Conservation (phyloP, 352 stramenopile species). For the Peronosclerospora sorghi region DNA sequence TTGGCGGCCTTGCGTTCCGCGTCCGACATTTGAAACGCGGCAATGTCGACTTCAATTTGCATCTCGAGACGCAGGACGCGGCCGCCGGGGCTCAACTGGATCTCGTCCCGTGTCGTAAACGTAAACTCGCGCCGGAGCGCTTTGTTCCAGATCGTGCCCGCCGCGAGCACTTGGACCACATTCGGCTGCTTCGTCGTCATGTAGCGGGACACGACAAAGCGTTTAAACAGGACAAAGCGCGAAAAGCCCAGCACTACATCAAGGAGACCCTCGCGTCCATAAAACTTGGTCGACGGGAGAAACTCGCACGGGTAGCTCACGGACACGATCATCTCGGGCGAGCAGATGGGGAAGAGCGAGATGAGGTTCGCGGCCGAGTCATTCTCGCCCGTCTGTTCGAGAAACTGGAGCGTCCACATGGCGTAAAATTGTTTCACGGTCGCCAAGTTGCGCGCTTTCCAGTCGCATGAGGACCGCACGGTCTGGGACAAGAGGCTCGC, state of each 20-base stretch:
- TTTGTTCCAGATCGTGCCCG: constrained; percentile 77
- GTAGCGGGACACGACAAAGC: constrained; percentile 59
- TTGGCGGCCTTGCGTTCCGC: constrained; percentile 57
- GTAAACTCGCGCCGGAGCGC: constrained; percentile 62
- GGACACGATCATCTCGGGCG: constrained; percentile 61
- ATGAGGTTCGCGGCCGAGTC: constrained; percentile 56
- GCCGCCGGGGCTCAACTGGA: constrained; percentile 62
- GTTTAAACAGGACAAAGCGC: constrained; percentile 63
- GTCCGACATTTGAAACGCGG: constrained; percentile 71
- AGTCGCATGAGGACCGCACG: constrained; percentile 68
- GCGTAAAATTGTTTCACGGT: constrained; percentile 80
- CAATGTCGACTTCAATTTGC: constrained; percentile 77
- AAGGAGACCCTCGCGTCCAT: constrained; percentile 70
- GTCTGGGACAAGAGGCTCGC: constrained; percentile 42
- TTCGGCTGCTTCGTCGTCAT: constrained; percentile 75
- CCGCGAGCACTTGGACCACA: constrained; percentile 59
- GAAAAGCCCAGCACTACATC: constrained; percentile 67
- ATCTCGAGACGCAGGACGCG: constrained; percentile 71
- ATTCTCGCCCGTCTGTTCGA: constrained; percentile 43
- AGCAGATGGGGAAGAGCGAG: constrained; percentile 71
- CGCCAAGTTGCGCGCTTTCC: constrained; percentile 73
- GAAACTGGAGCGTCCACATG: constrained; percentile 65
- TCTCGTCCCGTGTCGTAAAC: constrained; percentile 76
- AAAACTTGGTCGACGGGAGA: constrained; percentile 62
- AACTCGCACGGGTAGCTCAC: constrained; percentile 77